A percentile compares a stretch with the other conserved stretches of the same genome.
phyloP scores from a whole-genome alignment of 768 basidiomycete species.

The Termitomyces eurrhizus region DNA sequence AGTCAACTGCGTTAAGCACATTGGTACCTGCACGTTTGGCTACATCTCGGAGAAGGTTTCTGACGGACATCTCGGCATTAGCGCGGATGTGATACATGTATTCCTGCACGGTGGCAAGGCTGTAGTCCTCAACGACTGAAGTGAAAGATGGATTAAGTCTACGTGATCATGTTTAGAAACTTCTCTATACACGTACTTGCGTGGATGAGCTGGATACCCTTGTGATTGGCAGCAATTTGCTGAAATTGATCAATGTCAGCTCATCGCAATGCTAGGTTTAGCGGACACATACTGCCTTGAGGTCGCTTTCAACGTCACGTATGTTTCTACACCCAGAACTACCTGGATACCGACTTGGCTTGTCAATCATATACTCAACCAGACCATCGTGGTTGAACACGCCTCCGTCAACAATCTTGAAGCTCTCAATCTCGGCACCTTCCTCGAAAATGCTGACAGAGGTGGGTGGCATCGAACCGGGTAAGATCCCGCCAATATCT shows the following conservation, averaged over 20 bases:
- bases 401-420: conserved; percentile 86
- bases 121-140: conserved; percentile 82
- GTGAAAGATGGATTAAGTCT: conserved; percentile 7
- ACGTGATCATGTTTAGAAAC: neutral
- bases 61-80: conserved; percentile 86
- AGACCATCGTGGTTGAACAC: conserved; percentile 76
- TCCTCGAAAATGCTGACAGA: conserved; percentile 91
- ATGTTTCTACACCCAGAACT: conserved; percentile 87
- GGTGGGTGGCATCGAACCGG: conserved; percentile 95
- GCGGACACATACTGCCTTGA: conserved; percentile 68
- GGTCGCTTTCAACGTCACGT: conserved; percentile 85
- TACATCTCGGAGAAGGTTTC: conserved; percentile 74
- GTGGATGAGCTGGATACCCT: conserved; percentile 83
- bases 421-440: conserved; percentile 85
- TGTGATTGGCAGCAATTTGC: conserved; percentile 95
- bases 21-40: conserved; percentile 64
- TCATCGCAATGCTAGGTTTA: neutral
- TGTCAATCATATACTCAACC: conserved; percentile 75
- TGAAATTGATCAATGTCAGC: conserved; percentile 24
- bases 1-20: conserved; percentile 69
- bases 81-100: conserved; percentile 90
- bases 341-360: conserved; percentile 77
- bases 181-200: conserved; percentile 45
- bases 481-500: conserved; percentile 89
- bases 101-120: conserved; percentile 81